Evolutionary conservation across 1,139 yeast genomes (phyloP).

Genomic region (Candida tropicalis): DNA sequence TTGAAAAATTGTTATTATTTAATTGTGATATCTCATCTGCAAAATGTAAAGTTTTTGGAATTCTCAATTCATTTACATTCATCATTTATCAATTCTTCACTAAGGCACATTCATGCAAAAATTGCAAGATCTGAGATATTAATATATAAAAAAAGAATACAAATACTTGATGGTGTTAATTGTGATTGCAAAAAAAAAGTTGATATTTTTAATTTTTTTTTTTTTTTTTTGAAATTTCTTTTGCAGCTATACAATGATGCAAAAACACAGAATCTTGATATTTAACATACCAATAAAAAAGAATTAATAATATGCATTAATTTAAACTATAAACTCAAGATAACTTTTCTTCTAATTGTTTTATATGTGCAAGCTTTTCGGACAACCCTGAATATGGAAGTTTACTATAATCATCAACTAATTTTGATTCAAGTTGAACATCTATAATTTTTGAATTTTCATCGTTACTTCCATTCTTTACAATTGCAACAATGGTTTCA

Average conservation of each 20-base stretch:
- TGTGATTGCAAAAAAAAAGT: not conserved
- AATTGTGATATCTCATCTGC: constrained; percentile 9
- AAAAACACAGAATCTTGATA: not conserved
- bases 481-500: constrained; percentile 25
- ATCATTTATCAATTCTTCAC: too few species aligned
- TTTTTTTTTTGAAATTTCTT: not conserved
- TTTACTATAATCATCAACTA: constrained; percentile 7
- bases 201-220: not conserved
- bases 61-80: constrained; percentile 7
- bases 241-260: constrained; percentile 4
- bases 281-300: not conserved
- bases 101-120: too few species aligned
- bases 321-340: not conserved
- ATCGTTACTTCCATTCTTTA: not conserved
- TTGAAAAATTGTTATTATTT: constrained; percentile 5
- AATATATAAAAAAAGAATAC: not conserved
- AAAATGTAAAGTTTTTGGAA: constrained; percentile 11
- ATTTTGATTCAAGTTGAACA: constrained; percentile 8
- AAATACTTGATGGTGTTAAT: not conserved
- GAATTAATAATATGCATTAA: not conserved
- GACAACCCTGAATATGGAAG: constrained; percentile 9
- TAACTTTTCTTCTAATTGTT: constrained; percentile 8
- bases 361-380: constrained; percentile 12
- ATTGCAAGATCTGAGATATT: too few species aligned
- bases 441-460: constrained; percentile 3